phyloP scores from a whole-genome alignment of 1,284 basidiomycete species.

The Fomitopsis betulina region DNA sequence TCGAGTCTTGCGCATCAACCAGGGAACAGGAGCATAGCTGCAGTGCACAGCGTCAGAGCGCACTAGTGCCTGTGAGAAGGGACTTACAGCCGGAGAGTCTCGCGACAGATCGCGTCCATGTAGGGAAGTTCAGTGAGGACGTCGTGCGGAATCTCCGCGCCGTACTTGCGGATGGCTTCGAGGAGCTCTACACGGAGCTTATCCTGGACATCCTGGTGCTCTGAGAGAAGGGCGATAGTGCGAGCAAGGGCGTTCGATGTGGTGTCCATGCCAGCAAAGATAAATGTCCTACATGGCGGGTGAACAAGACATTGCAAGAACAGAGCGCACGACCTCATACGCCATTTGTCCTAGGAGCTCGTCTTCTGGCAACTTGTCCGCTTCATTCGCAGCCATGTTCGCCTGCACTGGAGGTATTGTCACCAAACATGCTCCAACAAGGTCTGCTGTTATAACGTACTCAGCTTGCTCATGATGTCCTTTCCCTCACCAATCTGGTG shows the following conservation, averaged over 20 bases:
- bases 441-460: conserved; percentile 14
- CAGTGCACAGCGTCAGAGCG: neutral
- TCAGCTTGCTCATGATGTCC: conserved; percentile 27
- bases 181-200: conserved; percentile 9
- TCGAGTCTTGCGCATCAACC: conserved; percentile 2
- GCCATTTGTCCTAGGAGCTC: conserved; percentile 24
- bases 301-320: neutral
- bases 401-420: conserved; percentile 7
- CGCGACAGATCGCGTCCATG: conserved; percentile 13
- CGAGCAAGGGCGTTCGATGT: conserved; percentile 7
- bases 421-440: neutral
- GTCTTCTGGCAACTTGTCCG: conserved; percentile 22
- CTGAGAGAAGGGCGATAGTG: conserved; percentile 6
- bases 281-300: conserved; percentile 3
- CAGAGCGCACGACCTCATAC: conserved; percentile 10
- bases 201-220: conserved; percentile 11
- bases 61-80: neutral
- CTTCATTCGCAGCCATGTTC: conserved; percentile 17
- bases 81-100: conserved; percentile 10
- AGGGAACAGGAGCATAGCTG: conserved; percentile 7
- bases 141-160: conserved; percentile 7
- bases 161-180: neutral
- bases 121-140: conserved; percentile 10
- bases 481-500: conserved; percentile 25
- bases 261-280: conserved; percentile 11